Percentiles rank a stretch among this genome's conserved stretches.
These are phyloP conservation scores for Keithomyces neogunnii DNA, from an alignment of 2,329 filamentous ascomycete genomes.

Conservation along the genomic window DNA sequence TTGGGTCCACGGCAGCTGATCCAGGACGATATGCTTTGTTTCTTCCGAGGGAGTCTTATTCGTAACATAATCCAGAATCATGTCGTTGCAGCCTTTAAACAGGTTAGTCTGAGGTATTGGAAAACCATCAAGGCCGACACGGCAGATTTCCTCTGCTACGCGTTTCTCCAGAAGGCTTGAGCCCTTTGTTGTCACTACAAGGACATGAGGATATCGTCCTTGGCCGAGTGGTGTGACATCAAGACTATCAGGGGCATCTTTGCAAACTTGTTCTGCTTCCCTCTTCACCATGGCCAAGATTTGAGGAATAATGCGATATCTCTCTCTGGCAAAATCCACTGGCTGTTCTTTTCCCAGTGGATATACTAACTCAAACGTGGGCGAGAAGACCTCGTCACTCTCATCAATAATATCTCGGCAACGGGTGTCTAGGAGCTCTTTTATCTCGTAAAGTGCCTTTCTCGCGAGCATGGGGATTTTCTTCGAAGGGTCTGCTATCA, in stretches of 20 bases:
- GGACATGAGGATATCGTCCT: neutral
- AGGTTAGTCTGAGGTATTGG: conserved; percentile 27
- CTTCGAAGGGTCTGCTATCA: conserved; percentile 41
- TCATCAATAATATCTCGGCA: conserved; percentile 53
- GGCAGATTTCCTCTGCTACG: conserved; percentile 23
- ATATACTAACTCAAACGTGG: conserved; percentile 52
- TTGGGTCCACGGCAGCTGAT: conserved; percentile 26
- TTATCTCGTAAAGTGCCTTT: conserved; percentile 32
- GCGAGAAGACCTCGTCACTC: conserved; percentile 51
- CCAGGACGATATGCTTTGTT: neutral
- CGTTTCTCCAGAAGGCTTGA: conserved; percentile 15
- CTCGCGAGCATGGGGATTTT: neutral
- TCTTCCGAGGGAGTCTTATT: conserved; percentile 13
- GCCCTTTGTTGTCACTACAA: neutral
- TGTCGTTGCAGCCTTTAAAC: conserved; percentile 11
- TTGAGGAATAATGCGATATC: neutral
- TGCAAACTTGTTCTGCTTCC: neutral
- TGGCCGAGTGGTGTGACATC: neutral
- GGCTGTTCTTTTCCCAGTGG: conserved; percentile 44
- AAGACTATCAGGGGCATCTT: neutral
- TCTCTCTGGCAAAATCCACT: conserved; percentile 27
- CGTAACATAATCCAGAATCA: conserved; percentile 34
- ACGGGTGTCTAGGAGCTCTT: conserved; percentile 13
- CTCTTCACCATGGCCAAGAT: neutral
- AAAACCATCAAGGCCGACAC: conserved; percentile 29